These are phyloP conservation scores for Pseudogymnoascus sp. DNA, from an alignment of 2,329 filamentous ascomycete species.

Conservation along the genomic window DNA sequence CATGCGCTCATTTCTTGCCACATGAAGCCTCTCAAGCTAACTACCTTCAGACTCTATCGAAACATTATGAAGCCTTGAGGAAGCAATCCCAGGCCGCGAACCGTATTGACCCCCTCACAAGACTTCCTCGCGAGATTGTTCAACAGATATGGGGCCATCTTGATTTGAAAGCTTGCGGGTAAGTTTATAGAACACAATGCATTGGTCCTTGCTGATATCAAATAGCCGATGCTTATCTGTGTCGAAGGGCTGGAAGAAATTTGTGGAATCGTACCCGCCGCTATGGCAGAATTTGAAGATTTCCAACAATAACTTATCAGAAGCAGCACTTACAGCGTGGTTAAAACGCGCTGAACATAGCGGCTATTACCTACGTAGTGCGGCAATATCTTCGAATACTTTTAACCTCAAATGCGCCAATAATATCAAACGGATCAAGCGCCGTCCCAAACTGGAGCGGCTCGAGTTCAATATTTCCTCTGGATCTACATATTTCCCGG, in stretches of 20 bases:
- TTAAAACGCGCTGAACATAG: neutral
- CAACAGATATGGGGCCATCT: neutral
- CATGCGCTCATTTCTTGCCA: constrained; percentile 11
- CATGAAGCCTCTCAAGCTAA: neutral
- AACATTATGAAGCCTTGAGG: neutral
- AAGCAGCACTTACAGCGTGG: neutral
- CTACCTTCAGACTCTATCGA: neutral
- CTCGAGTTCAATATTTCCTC: neutral
- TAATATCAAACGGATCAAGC: neutral
- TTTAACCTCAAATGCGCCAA: neutral
- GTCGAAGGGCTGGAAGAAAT: constrained; percentile 2
- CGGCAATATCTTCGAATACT: neutral
- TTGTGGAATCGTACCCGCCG: neutral
- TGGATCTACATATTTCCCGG: neutral
- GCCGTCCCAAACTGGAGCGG: neutral
- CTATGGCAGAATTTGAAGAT: neutral
- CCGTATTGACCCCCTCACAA: neutral
- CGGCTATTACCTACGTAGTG: neutral
- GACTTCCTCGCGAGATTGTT: neutral
- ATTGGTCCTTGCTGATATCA: neutral
- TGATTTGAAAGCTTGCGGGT: neutral
- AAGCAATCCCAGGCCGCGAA: neutral
- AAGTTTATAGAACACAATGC: neutral
- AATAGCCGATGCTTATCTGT: neutral
- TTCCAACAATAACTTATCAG: neutral